Percentiles rank a stretch among this genome's conserved stretches.
These are phyloP conservation scores for Eurotiales sp. DNA, from an alignment of 2,329 filamentous ascomycete genomes.

Conservation along the genomic window DNA sequence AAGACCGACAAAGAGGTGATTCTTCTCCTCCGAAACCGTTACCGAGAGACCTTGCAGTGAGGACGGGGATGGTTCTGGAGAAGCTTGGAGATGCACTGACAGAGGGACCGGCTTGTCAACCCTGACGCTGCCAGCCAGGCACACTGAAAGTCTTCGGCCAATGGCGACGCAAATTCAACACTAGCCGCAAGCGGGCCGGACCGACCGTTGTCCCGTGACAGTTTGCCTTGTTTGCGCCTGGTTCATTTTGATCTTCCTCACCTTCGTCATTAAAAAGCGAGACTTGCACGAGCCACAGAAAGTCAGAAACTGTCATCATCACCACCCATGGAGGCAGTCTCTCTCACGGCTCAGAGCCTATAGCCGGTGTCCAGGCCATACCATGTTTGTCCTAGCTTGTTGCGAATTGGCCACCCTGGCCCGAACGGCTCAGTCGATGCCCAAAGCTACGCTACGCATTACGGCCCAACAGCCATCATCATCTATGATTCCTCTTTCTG, in stretches of 20 bases:
- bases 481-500: conserved; percentile 17
- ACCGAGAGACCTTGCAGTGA: too few relatives aligned
- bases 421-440: conserved; percentile 20
- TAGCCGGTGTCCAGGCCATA: background rate
- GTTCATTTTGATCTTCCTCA: too few relatives aligned
- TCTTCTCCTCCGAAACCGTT: too few relatives aligned
- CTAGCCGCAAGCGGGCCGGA: conserved; percentile 13
- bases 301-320: too few relatives aligned
- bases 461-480: conserved; percentile 30
- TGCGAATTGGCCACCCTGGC: conserved; percentile 6
- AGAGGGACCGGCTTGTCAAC: background rate
- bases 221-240: conserved; percentile 12
- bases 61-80: too few relatives aligned
- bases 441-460: conserved; percentile 35
- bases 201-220: conserved; percentile 12
- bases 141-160: conserved; percentile 14
- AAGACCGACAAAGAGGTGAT: too few relatives aligned
- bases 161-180: conserved; percentile 20
- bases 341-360: background rate
- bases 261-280: too few relatives aligned
- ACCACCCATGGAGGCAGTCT: background rate
- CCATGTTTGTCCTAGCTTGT: background rate
- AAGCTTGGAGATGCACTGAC: too few relatives aligned
- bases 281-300: too few relatives aligned
- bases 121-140: background rate